These are phyloP conservation scores for Delphinella strobiligena DNA, from an alignment of 2,329 filamentous ascomycete genomes.

Conservation along the genomic window DNA sequence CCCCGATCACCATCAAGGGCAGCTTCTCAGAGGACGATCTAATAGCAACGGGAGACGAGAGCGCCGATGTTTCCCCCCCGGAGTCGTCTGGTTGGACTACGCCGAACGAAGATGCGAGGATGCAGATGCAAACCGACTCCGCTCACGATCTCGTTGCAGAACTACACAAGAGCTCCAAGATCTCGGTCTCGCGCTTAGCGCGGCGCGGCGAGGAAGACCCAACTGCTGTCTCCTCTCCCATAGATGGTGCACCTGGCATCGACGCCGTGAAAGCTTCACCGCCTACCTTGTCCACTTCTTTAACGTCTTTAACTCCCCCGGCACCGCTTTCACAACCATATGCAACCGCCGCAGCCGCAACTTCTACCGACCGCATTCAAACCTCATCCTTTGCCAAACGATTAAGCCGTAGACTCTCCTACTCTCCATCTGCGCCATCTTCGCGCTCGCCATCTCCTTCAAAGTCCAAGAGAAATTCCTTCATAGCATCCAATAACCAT, in stretches of 20 bases:
- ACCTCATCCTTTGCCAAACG: conserved; percentile 7
- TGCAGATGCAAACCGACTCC: conserved; percentile 15
- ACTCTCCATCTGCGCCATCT: conserved; percentile 2
- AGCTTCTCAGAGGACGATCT: conserved; percentile 39
- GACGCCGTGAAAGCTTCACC: conserved; percentile 8
- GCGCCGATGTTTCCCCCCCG: conserved; percentile 21
- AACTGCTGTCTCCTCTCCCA: conserved; percentile 8
- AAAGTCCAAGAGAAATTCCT: background rate
- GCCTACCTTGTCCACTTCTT: too few species aligned
- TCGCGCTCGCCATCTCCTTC: conserved; percentile 10
- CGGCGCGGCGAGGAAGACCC: conserved; percentile 10
- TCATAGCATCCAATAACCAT: background rate
- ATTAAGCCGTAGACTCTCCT: conserved; percentile 8
- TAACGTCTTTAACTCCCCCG: background rate
- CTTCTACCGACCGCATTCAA: background rate
- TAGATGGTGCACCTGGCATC: conserved; percentile 6
- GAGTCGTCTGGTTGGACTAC: conserved; percentile 33
- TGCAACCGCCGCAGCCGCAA: background rate
- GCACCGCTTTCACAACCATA: background rate
- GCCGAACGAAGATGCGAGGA: conserved; percentile 21
- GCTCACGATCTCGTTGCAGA: conserved; percentile 19
- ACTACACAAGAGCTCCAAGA: conserved; percentile 20
- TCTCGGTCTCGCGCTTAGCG: conserved; percentile 8
- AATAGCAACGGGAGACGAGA: conserved; percentile 20
- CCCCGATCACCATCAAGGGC: conserved; percentile 31